Base-by-base conservation (phyloP, 2,329 filamentous ascomycete genomes). In the Hortaea sp. region DNA sequence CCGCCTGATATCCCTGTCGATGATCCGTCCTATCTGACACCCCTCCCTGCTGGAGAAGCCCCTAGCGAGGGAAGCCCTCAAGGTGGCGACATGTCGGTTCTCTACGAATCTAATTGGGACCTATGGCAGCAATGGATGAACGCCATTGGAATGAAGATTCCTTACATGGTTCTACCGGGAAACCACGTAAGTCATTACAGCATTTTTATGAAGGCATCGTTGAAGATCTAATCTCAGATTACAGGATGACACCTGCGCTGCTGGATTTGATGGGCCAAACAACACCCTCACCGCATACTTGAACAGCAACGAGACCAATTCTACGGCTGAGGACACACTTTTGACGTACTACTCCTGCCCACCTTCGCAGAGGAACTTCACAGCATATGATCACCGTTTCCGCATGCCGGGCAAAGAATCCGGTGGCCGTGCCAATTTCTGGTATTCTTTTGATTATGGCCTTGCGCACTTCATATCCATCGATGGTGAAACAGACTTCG, bases 401-500 rank as follows among this genome's bases (percentile, higher is more conserved):
- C 66, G 67, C 44, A 75, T 75, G 69, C 70, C 72, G 1, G 73
- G 73, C 27, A 49, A 53, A 1, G 71, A 75, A 52, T 65, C 63
- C 7, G 69, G 69, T 4, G 73, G 73, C 31, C 69, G 74, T 7
- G 64, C 69, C 44, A 75, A 74, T 64, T 71, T 75, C 54, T 75
- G 73, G 73, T 75, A 76, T 60, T 73, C 69, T 1, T 76, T 75
- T 53, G 72, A 76, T 62, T 75, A 75, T 51, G 73, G 73, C 27
- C 61, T 74, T n/a, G 72, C 69, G 2, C 73, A 76, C 55, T 75
- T 75, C 48, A 60, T 75, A 50, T 60, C 67, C 12, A 58, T 76
- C 29, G 63, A 75, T 42, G 66, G 63, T 12, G 73, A 75, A 56
- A 76, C 73, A 34, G 73, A 76, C 56, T 75, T 68, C 51, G 65